Percentiles rank a stretch among this genome's conserved stretches.
phyloP scores from a whole-genome alignment of 1,284 basidiomycete genomes.

The Marasmius fiardii region DNA sequence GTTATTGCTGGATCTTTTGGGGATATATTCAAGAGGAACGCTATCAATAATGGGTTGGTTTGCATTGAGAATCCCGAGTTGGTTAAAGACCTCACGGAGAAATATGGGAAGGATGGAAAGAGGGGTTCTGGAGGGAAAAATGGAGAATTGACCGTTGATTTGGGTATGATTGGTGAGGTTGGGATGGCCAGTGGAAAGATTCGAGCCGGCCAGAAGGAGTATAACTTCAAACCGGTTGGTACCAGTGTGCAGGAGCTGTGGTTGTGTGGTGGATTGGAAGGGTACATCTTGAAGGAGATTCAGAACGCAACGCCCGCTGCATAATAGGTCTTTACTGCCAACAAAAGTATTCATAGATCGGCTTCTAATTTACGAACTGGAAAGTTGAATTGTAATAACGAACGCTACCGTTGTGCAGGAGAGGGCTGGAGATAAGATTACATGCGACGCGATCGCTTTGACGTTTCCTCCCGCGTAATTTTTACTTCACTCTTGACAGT shows the following conservation, averaged over 20 bases:
- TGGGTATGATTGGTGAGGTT: slow-evolving; percentile 45
- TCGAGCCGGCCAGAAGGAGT: slow-evolving; percentile 53
- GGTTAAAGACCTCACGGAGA: slow-evolving; percentile 78
- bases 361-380: neutral
- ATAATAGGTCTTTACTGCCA: neutral
- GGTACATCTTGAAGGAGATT: slow-evolving; percentile 75
- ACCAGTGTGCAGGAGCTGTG: slow-evolving; percentile 91
- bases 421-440: neutral
- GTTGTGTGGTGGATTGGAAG: slow-evolving; percentile 79
- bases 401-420: neutral
- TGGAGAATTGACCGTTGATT: slow-evolving; percentile 34
- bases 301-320: slow-evolving; percentile 23
- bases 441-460: neutral
- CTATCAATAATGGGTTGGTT: slow-evolving; percentile 98
- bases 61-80: slow-evolving; percentile 92
- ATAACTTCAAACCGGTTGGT: slow-evolving; percentile 75
- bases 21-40: slow-evolving; percentile 99
- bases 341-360: neutral
- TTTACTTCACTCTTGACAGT: neutral
- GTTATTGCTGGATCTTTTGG: slow-evolving; percentile 97
- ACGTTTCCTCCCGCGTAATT: neutral
- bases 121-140: slow-evolving; percentile 74
- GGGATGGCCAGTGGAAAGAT: slow-evolving; percentile 28
- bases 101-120: slow-evolving; percentile 70
- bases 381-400: neutral